These are phyloP conservation scores for Pichia inconspicua DNA, from an alignment of 1,139 yeast genomes.

Conservation along the genomic window DNA sequence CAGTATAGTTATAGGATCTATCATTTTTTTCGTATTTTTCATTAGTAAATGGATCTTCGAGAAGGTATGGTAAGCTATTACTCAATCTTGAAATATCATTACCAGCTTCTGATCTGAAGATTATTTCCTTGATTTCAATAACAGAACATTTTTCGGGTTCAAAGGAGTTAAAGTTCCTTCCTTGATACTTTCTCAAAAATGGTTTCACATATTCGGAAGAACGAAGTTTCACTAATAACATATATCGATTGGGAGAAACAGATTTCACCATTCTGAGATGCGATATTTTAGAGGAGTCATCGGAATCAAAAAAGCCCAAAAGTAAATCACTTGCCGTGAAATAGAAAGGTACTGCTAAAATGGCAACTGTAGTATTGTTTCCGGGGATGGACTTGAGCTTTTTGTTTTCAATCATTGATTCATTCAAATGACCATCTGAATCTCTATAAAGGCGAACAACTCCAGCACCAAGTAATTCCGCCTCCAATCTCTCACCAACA, in stretches of 20 bases:
- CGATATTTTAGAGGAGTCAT: conserved; percentile 47
- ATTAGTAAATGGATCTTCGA: conserved; percentile 63
- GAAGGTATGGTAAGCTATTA: conserved; percentile 48
- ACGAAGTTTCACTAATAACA: conserved; percentile 72
- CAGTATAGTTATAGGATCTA: conserved; percentile 32
- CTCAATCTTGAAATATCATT: conserved; percentile 21
- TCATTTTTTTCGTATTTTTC: background rate
- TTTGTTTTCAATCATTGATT: conserved; percentile 13
- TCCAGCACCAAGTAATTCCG: conserved; percentile 62
- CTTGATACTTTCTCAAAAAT: conserved; percentile 63
- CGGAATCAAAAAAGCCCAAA: conserved; percentile 69
- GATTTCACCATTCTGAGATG: conserved; percentile 70
- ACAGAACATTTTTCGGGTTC: conserved; percentile 86
- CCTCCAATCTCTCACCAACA: conserved; percentile 43
- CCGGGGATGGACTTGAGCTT: conserved; percentile 29
- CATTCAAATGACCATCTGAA: conserved; percentile 25
- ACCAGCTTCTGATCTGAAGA: conserved; percentile 29
- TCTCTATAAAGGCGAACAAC: conserved; percentile 62
- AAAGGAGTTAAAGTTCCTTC: conserved; percentile 73
- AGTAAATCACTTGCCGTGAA: conserved; percentile 73
- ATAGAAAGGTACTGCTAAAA: conserved; percentile 81
- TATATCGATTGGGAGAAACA: conserved; percentile 59
- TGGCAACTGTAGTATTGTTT: conserved; percentile 64
- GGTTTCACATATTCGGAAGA: conserved; percentile 46
- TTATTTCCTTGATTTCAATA: conserved; percentile 57